These are phyloP conservation scores for Postia placenta DNA, from an alignment of 768 basidiomycete species.

Conservation along the genomic window DNA sequence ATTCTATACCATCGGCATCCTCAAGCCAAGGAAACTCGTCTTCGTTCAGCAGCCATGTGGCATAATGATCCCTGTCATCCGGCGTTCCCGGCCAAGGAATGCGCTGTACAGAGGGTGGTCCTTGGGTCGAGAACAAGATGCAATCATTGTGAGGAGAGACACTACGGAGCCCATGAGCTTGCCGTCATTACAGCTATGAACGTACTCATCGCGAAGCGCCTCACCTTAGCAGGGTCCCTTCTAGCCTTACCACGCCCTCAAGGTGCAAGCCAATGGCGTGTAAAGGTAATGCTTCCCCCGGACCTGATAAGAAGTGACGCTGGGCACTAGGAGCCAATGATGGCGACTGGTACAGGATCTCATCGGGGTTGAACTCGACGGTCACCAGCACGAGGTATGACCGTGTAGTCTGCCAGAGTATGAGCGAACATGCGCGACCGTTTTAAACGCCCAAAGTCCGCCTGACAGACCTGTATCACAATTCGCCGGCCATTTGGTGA, in stretches of 20 bases:
- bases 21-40: slow-evolving; percentile 68
- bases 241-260: slow-evolving; percentile 77
- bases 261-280: slow-evolving; percentile 65
- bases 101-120: slow-evolving; percentile 72
- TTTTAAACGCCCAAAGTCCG: background rate
- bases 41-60: slow-evolving; percentile 67
- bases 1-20: slow-evolving; percentile 58
- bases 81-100: slow-evolving; percentile 74
- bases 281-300: slow-evolving; percentile 72
- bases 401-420: slow-evolving; percentile 55
- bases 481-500: slow-evolving; percentile 76
- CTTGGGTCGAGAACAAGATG: slow-evolving; percentile 68
- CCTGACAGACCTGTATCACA: slow-evolving; percentile 62
- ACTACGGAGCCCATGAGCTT: too few species aligned
- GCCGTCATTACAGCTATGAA: too few species aligned
- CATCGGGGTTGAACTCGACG: slow-evolving; percentile 52
- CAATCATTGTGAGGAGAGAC: slow-evolving; percentile 68
- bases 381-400: slow-evolving; percentile 76
- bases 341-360: slow-evolving; percentile 48
- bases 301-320: slow-evolving; percentile 67
- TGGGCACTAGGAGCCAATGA: slow-evolving; percentile 47
- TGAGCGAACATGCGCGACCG: background rate
- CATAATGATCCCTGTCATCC: slow-evolving; percentile 43
- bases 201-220: too few species aligned
- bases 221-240: slow-evolving; percentile 70